Conservation (phyloP, 164 flowering plant genomes). For the Cinnamomum micranthum region DNA sequence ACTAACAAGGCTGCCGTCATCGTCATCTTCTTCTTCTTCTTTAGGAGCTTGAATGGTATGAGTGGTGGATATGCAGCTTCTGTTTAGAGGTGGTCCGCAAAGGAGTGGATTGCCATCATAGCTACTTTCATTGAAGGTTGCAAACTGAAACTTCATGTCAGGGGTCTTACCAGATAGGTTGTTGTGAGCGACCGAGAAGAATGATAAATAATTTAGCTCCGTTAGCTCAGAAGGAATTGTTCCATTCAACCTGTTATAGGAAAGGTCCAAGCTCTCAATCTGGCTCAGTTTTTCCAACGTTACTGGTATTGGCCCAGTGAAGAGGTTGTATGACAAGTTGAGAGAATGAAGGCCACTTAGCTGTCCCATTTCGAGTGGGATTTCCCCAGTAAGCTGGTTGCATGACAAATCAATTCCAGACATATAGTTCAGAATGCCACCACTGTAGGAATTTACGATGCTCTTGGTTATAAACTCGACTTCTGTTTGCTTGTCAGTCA, state of each 20-base stretch:
- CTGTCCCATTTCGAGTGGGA: slow-evolving; percentile 23
- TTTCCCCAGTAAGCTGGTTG: slow-evolving; percentile 18
- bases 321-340: slow-evolving; percentile 18
- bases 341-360: slow-evolving; percentile 1
- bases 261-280: slow-evolving; percentile 17
- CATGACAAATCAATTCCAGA: slow-evolving; percentile 26
- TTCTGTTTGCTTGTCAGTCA: not conserved
- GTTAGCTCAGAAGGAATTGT: slow-evolving; percentile 20
- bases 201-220: not conserved
- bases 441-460: slow-evolving; percentile 6
- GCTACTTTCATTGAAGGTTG: slow-evolving; percentile 14
- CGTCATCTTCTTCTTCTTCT: not conserved
- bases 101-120: slow-evolving; percentile 21
- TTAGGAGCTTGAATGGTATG: not conserved
- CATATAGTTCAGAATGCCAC: not conserved
- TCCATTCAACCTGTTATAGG: slow-evolving; percentile 16
- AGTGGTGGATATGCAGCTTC: not conserved
- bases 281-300: slow-evolving; percentile 8
- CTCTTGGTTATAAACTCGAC: slow-evolving; percentile 20
- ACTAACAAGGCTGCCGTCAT: not conserved
- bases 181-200: slow-evolving; percentile 22
- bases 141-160: slow-evolving; percentile 10
- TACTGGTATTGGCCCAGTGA: slow-evolving; percentile 11
- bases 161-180: slow-evolving; percentile 23
- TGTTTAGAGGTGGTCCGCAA: slow-evolving; percentile 2